Evolutionary conservation across 1,284 basidiomycete species (phyloP).

Genomic region (Trametes sp.): DNA sequence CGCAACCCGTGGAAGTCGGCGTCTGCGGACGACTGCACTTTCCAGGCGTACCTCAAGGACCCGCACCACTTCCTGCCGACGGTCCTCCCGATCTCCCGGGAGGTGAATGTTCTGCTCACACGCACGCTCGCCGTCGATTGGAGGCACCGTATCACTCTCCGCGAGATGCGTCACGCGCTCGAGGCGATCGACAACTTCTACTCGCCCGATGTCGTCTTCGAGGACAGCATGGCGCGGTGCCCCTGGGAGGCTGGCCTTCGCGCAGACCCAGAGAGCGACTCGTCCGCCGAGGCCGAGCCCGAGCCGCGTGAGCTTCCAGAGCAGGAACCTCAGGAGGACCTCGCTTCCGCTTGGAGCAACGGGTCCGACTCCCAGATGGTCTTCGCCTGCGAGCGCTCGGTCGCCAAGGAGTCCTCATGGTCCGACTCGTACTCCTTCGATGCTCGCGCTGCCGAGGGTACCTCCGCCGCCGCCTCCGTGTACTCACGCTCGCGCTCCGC

Average conservation of each 20-base stretch:
- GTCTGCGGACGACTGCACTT: constrained; percentile 77
- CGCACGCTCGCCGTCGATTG: constrained; percentile 80
- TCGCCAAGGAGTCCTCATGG: constrained; percentile 49
- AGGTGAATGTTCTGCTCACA: constrained; percentile 71
- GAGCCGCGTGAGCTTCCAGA: constrained; percentile 37
- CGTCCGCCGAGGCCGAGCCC: constrained; percentile 36
- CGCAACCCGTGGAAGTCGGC: constrained; percentile 99
- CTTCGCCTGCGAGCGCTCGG: constrained; percentile 53
- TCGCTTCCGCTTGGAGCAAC: constrained; percentile 61
- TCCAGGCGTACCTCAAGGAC: constrained; percentile 76
- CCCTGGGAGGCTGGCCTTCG: constrained; percentile 81
- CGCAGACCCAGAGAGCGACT: constrained; percentile 55
- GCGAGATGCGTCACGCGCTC: constrained; percentile 76
- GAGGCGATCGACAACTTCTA: constrained; percentile 74
- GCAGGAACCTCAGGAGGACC: constrained; percentile 41
- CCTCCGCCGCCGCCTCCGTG: constrained; percentile 22
- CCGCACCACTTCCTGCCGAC: constrained; percentile 72
- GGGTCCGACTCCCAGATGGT: constrained; percentile 71
- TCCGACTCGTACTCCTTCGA: constrained; percentile 47
- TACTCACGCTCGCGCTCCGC: constrained; percentile 40
- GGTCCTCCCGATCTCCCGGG: constrained; percentile 77
- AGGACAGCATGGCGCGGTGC: constrained; percentile 84
- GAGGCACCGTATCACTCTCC: constrained; percentile 71
- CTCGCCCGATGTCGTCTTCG: constrained; percentile 76
- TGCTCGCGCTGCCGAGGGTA: constrained; percentile 16